Conservation (phyloP, 2,329 filamentous ascomycete genomes). For the Aspergillus caelatus region DNA sequence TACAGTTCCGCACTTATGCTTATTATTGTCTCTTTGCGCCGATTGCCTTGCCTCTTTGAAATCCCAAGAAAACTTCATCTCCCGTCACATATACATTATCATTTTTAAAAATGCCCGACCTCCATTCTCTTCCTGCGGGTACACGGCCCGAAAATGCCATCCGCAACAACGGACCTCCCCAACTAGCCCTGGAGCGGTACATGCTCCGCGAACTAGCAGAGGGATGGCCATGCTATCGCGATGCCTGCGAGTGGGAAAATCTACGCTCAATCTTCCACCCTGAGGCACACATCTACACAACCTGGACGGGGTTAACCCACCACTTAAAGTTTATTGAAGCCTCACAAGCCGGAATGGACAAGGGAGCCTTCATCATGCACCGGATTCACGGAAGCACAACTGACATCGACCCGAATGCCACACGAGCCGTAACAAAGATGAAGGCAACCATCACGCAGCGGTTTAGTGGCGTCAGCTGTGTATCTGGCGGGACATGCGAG, state of each 20-base stretch:
- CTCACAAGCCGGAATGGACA: constrained; percentile 4
- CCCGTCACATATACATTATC: not conserved
- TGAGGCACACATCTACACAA: constrained; percentile 6
- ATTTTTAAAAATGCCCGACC: not conserved
- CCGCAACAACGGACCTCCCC: not conserved
- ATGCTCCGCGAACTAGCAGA: constrained; percentile 8
- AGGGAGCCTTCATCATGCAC: constrained; percentile 7
- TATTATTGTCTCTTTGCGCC: not conserved
- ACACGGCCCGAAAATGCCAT: not conserved
- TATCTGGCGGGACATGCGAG: not conserved
- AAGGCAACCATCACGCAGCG: constrained; percentile 8
- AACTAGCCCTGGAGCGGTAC: constrained; percentile 4
- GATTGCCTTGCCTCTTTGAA: fast-evolving
- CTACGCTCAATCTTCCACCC: not conserved
- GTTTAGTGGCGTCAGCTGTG: not conserved
- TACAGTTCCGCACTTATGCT: not conserved
- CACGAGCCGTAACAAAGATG: constrained; percentile 6
- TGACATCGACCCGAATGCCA: constrained; percentile 6
- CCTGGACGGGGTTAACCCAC: not conserved
- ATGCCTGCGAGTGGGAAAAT: constrained; percentile 11
- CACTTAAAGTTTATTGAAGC: constrained; percentile 11
- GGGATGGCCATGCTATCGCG: constrained; percentile 9
- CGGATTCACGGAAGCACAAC: constrained; percentile 6
- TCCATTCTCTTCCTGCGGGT: not conserved
- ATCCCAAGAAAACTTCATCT: not conserved